Percentiles rank a stretch among this genome's conserved stretches.
Conservation (phyloP, 176 grass and related monocot species). For the Bolboschoenus planiculmis region DNA sequence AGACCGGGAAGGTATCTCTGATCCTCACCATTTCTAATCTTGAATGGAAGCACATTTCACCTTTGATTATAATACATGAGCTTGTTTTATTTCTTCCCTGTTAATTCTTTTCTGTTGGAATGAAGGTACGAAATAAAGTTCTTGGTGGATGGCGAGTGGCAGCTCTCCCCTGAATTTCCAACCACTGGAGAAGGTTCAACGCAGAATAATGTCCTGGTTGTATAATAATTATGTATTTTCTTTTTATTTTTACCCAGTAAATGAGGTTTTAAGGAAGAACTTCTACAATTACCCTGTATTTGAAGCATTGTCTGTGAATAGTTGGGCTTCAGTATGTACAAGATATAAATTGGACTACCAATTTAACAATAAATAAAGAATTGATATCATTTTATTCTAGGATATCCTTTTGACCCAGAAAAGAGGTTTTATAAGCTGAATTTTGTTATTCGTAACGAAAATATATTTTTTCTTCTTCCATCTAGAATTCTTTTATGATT, state of each 20-base stretch:
- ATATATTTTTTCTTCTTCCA: not conserved
- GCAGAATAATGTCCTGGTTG: conserved; percentile 61
- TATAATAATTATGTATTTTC: conserved; percentile 25
- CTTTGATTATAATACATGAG: not conserved
- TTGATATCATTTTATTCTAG: not conserved
- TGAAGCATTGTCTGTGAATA: not conserved
- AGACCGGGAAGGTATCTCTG: conserved; percentile 76
- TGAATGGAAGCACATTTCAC: not conserved
- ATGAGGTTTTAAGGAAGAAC: not conserved
- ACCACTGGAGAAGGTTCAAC: conserved; percentile 48
- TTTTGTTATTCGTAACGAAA: not conserved
- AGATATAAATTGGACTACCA: not conserved
- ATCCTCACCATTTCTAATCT: not conserved
- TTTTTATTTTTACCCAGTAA: not conserved
- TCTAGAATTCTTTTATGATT: not conserved
- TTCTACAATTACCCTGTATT: not conserved
- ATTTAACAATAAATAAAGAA: not conserved
- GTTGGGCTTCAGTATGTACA: not conserved
- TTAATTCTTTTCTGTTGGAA: not conserved
- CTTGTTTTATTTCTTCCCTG: not conserved
- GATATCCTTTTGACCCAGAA: not conserved
- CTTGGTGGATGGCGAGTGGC: conserved; percentile 88
- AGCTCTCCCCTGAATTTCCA: conserved; percentile 61
- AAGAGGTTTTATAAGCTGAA: not conserved
- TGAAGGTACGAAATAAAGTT: conserved; percentile 96